Conservation (phyloP, 164 flowering plant genomes). For the Annona squamosa region DNA sequence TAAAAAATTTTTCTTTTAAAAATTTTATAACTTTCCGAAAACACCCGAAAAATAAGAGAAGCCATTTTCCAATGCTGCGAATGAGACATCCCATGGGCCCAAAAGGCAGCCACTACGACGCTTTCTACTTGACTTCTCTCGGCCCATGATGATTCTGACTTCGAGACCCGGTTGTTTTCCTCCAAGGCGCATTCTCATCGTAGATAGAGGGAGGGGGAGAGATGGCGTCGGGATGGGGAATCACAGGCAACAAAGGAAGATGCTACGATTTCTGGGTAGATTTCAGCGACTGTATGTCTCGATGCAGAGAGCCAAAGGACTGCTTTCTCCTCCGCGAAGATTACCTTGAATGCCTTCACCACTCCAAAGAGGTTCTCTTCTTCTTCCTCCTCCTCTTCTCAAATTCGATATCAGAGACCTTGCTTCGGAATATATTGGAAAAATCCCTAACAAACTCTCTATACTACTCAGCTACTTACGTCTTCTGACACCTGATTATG, state of each 20-base stretch:
- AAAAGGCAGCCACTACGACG: too few relatives aligned
- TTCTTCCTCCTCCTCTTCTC: background rate
- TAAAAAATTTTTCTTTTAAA: too few relatives aligned
- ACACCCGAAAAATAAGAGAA: too few relatives aligned
- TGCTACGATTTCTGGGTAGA: conserved; percentile 98
- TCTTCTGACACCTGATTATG: too few relatives aligned
- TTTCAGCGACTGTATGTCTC: conserved; percentile 94
- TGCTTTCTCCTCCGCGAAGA: conserved; percentile 87
- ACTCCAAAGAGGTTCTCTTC: conserved; percentile 71
- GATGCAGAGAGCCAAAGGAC: conserved; percentile 85
- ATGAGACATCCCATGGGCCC: too few relatives aligned
- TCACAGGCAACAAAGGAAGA: conserved; percentile 84
- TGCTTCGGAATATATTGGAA: background rate
- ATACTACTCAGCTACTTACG: too few relatives aligned
- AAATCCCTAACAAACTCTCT: background rate
- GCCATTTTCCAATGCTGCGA: too few relatives aligned
- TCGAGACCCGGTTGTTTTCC: background rate
- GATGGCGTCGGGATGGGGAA: conserved; percentile 98
- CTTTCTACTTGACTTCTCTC: too few relatives aligned
- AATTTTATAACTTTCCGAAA: too few relatives aligned
- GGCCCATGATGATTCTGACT: too few relatives aligned
- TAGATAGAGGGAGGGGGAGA: background rate
- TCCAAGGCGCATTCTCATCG: background rate
- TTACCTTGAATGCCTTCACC: conserved; percentile 94
- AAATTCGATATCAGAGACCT: background rate